These are phyloP conservation scores for Aureobasidium zeae DNA, from an alignment of 2,329 filamentous ascomycete species.

Conservation along the genomic window DNA sequence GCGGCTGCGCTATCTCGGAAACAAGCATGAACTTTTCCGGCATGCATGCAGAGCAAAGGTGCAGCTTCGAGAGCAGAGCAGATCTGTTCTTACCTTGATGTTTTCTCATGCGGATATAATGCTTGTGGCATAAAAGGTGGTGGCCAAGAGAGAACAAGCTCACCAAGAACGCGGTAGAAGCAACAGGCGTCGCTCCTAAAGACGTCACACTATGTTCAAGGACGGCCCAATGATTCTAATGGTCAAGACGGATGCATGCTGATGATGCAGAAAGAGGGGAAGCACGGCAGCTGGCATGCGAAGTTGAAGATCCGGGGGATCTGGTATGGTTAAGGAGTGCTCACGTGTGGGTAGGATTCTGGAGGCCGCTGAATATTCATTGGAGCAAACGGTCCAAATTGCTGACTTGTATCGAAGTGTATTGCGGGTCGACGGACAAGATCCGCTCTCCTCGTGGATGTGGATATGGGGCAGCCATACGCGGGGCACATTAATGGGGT, in stretches of 20 bases:
- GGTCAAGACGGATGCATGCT: too few species aligned
- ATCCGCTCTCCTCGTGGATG: background rate
- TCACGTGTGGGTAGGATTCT: background rate
- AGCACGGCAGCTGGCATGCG: background rate
- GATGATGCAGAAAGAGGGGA: conserved; percentile 6
- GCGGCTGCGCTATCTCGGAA: too few species aligned
- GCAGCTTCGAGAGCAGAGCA: too few species aligned
- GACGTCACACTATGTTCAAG: too few species aligned
- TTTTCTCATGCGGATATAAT: too few species aligned
- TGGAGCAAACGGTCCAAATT: conserved; percentile 2
- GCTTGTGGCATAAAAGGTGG: too few species aligned
- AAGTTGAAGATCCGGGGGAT: background rate
- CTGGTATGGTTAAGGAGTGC: background rate
- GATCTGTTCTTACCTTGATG: too few species aligned
- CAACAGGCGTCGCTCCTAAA: too few species aligned
- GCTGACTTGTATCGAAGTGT: background rate
- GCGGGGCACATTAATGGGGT: conserved; percentile 10
- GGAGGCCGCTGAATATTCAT: too few species aligned
- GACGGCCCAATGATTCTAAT: too few species aligned
- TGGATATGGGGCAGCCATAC: background rate
- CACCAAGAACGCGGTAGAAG: background rate
- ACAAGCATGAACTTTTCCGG: too few species aligned
- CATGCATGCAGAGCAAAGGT: too few species aligned
- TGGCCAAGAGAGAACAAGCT: conserved; percentile 3
- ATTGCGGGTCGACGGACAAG: background rate